Percentiles rank a stretch among this genome's conserved stretches.
phyloP scores from a whole-genome alignment of 83 land plant species.

The Thuja plicata region DNA sequence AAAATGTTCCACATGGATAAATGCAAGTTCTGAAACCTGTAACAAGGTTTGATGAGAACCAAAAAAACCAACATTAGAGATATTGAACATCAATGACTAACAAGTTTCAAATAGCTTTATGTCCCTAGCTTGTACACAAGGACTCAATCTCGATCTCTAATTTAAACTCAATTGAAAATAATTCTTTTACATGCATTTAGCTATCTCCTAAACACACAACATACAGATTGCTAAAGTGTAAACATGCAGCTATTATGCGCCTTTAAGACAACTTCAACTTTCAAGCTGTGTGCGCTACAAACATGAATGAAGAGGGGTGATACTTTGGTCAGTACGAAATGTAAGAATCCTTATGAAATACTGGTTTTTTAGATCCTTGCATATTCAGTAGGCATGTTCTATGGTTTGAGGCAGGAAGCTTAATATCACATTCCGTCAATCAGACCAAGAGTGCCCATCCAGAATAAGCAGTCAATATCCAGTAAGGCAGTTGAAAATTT shows the following conservation, averaged over 20 bases:
- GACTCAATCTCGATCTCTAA: not conserved
- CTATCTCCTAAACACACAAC: not conserved
- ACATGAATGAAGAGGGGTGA: not conserved
- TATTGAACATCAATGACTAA: not conserved
- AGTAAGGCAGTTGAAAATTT: not conserved
- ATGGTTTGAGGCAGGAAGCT: not conserved
- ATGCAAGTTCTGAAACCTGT: slow-evolving; percentile 71
- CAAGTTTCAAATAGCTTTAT: not conserved
- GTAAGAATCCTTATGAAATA: not conserved
- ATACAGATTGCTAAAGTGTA: not conserved
- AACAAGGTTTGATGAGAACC: not conserved
- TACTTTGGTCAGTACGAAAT: not conserved
- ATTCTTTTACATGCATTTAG: not conserved
- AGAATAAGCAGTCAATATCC: not conserved
- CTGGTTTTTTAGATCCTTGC: not conserved
- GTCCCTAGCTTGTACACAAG: not conserved
- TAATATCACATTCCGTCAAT: not conserved
- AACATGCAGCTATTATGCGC: not conserved
- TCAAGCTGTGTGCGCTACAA: not conserved
- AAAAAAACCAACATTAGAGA: not conserved
- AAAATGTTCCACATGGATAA: slow-evolving; percentile 83
- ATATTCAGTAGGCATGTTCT: not conserved
- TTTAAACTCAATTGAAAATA: not conserved
- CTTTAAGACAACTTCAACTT: not conserved
- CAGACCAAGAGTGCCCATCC: not conserved